phyloP scores from a whole-genome alignment of 169 alveolate species.

The Plasmodium vivax region DNA sequence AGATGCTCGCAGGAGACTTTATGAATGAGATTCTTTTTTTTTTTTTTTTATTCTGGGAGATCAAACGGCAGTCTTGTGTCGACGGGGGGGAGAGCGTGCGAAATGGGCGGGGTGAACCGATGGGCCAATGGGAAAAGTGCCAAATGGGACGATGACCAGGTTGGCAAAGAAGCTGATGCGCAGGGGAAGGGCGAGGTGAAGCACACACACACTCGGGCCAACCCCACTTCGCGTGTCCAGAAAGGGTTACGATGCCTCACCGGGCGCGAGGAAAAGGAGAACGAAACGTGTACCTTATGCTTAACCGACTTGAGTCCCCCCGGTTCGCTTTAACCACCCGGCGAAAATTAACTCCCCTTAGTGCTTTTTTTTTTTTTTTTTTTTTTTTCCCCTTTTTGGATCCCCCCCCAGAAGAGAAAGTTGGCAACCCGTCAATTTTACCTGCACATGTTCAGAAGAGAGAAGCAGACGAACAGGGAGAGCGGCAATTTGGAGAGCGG shows the following conservation, averaged over 20 bases:
- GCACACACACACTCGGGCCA: background rate
- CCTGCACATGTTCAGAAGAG: conserved; percentile 4
- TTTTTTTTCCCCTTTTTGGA: background rate
- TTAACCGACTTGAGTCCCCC: background rate
- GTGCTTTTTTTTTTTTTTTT: background rate
- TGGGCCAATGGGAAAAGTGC: background rate
- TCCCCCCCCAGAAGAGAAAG: background rate
- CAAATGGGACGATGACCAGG: too few relatives aligned
- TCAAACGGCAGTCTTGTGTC: background rate
- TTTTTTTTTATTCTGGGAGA: background rate
- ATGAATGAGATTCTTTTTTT: background rate
- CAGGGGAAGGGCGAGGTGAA: background rate
- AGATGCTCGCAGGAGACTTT: background rate
- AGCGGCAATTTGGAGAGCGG: background rate
- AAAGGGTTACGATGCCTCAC: background rate
- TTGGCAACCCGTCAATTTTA: background rate
- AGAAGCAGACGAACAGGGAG: background rate
- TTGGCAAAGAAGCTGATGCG: background rate
- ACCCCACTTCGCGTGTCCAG: background rate
- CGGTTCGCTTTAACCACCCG: background rate
- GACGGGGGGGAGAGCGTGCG: background rate
- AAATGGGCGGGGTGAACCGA: background rate
- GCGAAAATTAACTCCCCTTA: background rate
- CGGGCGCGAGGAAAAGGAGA: background rate
- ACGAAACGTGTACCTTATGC: background rate